These are phyloP conservation scores for Drechslerella dactyloides DNA, from an alignment of 2,329 filamentous ascomycete species.

Conservation along the genomic window DNA sequence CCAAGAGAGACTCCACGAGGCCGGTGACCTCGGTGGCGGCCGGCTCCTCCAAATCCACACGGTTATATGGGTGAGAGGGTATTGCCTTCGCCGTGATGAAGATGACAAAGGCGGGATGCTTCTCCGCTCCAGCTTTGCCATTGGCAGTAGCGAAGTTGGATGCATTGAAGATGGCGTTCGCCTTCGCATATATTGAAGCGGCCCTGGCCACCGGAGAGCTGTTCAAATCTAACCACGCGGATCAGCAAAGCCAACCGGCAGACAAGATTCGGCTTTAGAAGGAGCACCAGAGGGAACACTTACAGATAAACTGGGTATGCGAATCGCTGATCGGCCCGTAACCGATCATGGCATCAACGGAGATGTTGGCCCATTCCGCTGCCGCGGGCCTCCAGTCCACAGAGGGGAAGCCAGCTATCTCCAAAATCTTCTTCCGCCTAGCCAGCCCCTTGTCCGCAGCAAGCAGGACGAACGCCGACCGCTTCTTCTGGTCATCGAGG, in stretches of 20 bases:
- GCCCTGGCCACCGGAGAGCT: constrained; percentile 48
- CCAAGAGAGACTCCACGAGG: constrained; percentile 58
- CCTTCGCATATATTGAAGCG: constrained; percentile 73
- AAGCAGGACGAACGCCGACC: constrained; percentile 10
- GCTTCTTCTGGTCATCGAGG: constrained; percentile 43
- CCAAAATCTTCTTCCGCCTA: constrained; percentile 10
- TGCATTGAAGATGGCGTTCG: constrained; percentile 76
- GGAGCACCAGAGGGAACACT: not conserved
- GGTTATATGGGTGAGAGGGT: constrained; percentile 9
- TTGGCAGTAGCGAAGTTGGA: constrained; percentile 77
- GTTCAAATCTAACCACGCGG: constrained; percentile 46
- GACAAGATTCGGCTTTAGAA: not conserved
- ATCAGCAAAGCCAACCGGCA: constrained; percentile 1
- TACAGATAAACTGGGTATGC: constrained; percentile 52
- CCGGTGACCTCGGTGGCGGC: constrained; percentile 55
- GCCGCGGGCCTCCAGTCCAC: constrained; percentile 21
- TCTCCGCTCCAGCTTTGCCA: constrained; percentile 72
- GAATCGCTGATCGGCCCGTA: constrained; percentile 16
- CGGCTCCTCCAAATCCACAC: constrained; percentile 53
- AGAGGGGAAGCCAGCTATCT: constrained; percentile 16
- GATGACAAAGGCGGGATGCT: constrained; percentile 90
- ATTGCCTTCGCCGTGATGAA: constrained; percentile 61
- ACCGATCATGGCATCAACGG: constrained; percentile 19
- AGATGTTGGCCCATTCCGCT: constrained; percentile 19
- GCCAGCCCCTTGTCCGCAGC: not conserved